Evolutionary conservation across 169 alveolate species (phyloP).

Genomic region (Hepatocystis sp.): DNA sequence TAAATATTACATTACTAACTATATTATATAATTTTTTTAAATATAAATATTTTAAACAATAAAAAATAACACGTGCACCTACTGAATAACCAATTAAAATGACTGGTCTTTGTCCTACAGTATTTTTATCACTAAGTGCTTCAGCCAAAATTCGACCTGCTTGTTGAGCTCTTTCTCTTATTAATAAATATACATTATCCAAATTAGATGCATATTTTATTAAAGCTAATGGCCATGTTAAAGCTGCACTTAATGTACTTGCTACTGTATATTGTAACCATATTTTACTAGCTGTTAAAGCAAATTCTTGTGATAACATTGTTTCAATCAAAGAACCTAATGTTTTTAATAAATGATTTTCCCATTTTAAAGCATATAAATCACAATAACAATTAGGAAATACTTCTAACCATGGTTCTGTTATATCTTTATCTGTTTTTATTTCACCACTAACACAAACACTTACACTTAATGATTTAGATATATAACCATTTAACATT

Average conservation of each 20-base stretch:
- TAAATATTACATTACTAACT: slow-evolving; percentile 89
- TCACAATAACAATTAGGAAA: slow-evolving; percentile 82
- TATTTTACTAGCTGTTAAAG: slow-evolving; percentile 83
- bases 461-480: slow-evolving; percentile 83
- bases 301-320: slow-evolving; percentile 83
- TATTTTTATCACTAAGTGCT: slow-evolving; percentile 86
- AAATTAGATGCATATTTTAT: slow-evolving; percentile 90
- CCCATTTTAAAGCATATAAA: slow-evolving; percentile 85
- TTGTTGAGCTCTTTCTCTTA: slow-evolving; percentile 90
- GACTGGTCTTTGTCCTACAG: slow-evolving; percentile 93
- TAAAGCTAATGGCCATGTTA: slow-evolving; percentile 91
- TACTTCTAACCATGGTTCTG: slow-evolving; percentile 85
- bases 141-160: slow-evolving; percentile 92
- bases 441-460: slow-evolving; percentile 87
- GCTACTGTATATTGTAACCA: slow-evolving; percentile 83
- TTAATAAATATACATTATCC: slow-evolving; percentile 91
- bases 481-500: slow-evolving; percentile 82
- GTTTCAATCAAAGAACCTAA: slow-evolving; percentile 79
- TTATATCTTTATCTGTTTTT: slow-evolving; percentile 79
- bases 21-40: slow-evolving; percentile 82
- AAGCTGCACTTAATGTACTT: slow-evolving; percentile 81
- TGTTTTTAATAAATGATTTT: slow-evolving; percentile 77
- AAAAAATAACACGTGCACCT: slow-evolving; percentile 93
- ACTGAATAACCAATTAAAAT: slow-evolving; percentile 92
- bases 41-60: slow-evolving; percentile 89